Percentiles rank a stretch among this genome's conserved stretches.
These are phyloP conservation scores for Haplosporangium gracile DNA, from an alignment of 192 early-diverging fungal genomes.

Conservation along the genomic window DNA sequence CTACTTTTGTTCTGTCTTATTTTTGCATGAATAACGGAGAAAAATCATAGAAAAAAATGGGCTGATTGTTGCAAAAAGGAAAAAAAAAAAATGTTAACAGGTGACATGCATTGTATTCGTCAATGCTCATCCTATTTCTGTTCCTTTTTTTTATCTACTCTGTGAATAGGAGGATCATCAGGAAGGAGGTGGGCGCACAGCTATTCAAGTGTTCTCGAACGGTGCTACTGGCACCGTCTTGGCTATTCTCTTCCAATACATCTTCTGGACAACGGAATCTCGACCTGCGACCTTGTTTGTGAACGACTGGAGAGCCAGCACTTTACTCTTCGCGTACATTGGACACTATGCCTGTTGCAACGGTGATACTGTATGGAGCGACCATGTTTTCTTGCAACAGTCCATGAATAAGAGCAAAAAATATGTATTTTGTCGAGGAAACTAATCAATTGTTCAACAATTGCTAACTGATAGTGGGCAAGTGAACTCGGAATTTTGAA, in stretches of 20 bases:
- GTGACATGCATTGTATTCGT: neutral
- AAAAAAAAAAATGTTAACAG: neutral
- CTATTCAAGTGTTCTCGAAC: conserved; percentile 67
- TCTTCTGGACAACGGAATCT: conserved; percentile 44
- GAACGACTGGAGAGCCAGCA: conserved; percentile 44
- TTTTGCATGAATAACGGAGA: neutral
- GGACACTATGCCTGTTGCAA: conserved; percentile 71
- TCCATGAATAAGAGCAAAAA: neutral
- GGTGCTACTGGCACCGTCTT: conserved; percentile 61
- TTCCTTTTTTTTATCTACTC: neutral
- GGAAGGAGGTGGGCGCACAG: conserved; percentile 60
- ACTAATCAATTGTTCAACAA: neutral
- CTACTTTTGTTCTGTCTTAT: neutral
- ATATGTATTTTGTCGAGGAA: no score
- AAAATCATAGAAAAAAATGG: neutral
- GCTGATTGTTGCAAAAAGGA: neutral
- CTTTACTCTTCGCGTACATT: conserved; percentile 63
- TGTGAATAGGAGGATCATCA: conserved; percentile 56
- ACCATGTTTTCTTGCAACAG: neutral
- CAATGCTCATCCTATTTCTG: neutral
- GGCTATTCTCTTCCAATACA: conserved; percentile 56
- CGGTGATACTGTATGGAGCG: conserved; percentile 66
- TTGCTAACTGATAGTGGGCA: conserved; percentile 71
- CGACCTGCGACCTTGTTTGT: conserved; percentile 44
- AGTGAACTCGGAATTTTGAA: conserved; percentile 91